Conservation (phyloP, 1,139 yeast genomes). For the Sugiyamaella neomexicana region DNA sequence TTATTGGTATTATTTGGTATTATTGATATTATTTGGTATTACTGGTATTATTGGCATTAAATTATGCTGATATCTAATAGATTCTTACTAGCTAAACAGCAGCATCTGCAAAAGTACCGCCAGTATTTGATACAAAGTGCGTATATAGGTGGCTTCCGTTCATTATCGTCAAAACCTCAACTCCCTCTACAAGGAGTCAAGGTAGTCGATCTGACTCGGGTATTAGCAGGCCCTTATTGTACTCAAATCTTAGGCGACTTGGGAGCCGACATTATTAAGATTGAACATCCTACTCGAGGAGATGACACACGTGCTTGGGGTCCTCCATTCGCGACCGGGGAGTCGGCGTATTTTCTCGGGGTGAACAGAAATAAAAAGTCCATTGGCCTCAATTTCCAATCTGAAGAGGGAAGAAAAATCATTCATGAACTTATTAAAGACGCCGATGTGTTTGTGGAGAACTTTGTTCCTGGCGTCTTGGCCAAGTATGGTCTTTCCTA, state of each 20-base stretch:
- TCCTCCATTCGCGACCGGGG: constrained; percentile 46
- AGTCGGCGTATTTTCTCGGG: constrained; percentile 44
- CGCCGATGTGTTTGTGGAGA: constrained; percentile 47
- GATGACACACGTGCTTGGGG: constrained; percentile 50
- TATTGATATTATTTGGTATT: too few species aligned
- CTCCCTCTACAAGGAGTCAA: constrained; percentile 38
- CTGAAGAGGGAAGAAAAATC: constrained; percentile 39
- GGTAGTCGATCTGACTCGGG: constrained; percentile 45
- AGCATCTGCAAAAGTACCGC: too few species aligned
- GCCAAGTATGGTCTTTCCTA: constrained; percentile 43
- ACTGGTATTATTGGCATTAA: too few species aligned
- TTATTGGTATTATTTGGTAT: too few species aligned
- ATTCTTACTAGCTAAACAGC: not conserved
- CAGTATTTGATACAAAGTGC: too few species aligned
- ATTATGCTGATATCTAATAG: not conserved
- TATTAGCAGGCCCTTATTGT: constrained; percentile 48
- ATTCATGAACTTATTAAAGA: constrained; percentile 35
- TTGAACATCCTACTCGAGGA: constrained; percentile 47
- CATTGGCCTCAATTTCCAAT: constrained; percentile 43
- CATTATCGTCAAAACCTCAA: constrained; percentile 2
- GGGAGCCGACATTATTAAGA: constrained; percentile 46
- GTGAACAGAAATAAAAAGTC: constrained; percentile 45
- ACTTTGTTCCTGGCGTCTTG: constrained; percentile 45
- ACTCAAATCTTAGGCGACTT: constrained; percentile 46
- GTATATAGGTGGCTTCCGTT: too few species aligned